These are phyloP conservation scores for Astragalus membranaceus DNA, from an alignment of 306 rosid genomes.

Conservation along the genomic window DNA sequence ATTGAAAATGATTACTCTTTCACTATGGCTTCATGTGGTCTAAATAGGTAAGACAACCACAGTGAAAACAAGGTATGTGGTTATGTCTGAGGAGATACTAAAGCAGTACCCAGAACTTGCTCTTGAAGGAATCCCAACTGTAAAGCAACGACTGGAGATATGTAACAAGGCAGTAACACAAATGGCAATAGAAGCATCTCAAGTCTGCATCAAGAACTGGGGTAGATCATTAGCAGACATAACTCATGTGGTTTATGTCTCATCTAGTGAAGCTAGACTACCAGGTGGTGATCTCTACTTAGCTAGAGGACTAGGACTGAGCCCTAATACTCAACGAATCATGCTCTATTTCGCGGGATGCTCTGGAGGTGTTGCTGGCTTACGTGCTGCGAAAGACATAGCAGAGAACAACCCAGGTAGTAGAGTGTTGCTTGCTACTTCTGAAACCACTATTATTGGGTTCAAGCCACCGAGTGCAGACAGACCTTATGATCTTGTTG, in stretches of 20 bases:
- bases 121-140: conserved; percentile 61
- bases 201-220: conserved; percentile 69
- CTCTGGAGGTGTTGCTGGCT: conserved; percentile 89
- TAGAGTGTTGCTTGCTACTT: conserved; percentile 65
- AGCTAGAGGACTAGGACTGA: conserved; percentile 68
- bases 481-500: conserved; percentile 88
- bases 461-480: conserved; percentile 78
- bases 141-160: conserved; percentile 75
- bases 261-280: conserved; percentile 84
- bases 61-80: conserved; percentile 89
- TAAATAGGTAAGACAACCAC: conserved; percentile 80
- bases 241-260: conserved; percentile 83
- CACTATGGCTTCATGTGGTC: conserved; percentile 12
- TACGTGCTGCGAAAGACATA: conserved; percentile 78
- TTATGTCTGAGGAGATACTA: conserved; percentile 84
- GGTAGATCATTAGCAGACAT: conserved; percentile 66
- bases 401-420: conserved; percentile 94
- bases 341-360: conserved; percentile 82
- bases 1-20: background rate
- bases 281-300: conserved; percentile 90
- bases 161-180: conserved; percentile 81
- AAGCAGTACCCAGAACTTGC: conserved; percentile 61
- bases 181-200: conserved; percentile 91
- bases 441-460: conserved; percentile 88
- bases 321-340: conserved; percentile 47